A percentile compares a stretch with the other conserved stretches of the same genome.
Evolutionary conservation across 148 eudicot species (phyloP).

Genomic region (Limonium bicolor): DNA sequence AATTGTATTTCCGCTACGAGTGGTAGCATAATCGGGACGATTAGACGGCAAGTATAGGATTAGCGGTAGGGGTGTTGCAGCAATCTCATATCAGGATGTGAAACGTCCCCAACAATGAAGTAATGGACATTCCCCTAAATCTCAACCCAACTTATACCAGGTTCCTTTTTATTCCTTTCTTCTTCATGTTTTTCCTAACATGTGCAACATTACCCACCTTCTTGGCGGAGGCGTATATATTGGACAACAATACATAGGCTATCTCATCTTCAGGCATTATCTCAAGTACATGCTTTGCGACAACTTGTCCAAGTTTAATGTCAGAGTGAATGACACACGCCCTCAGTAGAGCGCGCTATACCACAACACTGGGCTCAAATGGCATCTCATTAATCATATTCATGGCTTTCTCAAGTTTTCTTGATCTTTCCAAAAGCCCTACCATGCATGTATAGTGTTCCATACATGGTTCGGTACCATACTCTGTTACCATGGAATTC

Average conservation of each 20-base stretch:
- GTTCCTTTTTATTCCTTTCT: slow-evolving; percentile 72
- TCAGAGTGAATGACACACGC: slow-evolving; percentile 68
- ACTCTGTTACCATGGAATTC: slow-evolving; percentile 34
- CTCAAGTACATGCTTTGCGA: slow-evolving; percentile 53
- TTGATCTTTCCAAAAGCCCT: slow-evolving; percentile 53
- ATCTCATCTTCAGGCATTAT: slow-evolving; percentile 69
- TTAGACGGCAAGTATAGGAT: no score
- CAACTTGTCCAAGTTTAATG: slow-evolving; percentile 47
- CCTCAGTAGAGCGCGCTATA: slow-evolving; percentile 85
- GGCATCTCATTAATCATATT: slow-evolving; percentile 62
- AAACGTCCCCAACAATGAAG: slow-evolving; percentile 61
- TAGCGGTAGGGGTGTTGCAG: no score
- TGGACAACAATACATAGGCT: slow-evolving; percentile 58
- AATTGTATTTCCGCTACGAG: no score
- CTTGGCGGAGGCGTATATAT: slow-evolving; percentile 57
- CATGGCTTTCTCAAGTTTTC: slow-evolving; percentile 61
- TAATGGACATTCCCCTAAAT: slow-evolving; percentile 46
- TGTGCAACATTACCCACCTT: slow-evolving; percentile 74
- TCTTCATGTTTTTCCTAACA: slow-evolving; percentile 75
- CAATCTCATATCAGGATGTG: slow-evolving; percentile 58
- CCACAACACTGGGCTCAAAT: slow-evolving; percentile 64
- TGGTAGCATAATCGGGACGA: no score
- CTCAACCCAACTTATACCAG: slow-evolving; percentile 89
- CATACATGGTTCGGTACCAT: slow-evolving; percentile 55
- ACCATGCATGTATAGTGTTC: slow-evolving; percentile 96